A percentile compares a stretch with the other conserved stretches of the same genome.
Conservation (phyloP, 768 basidiomycete species). For the Rhodosporidiobolus odoratus region DNA sequence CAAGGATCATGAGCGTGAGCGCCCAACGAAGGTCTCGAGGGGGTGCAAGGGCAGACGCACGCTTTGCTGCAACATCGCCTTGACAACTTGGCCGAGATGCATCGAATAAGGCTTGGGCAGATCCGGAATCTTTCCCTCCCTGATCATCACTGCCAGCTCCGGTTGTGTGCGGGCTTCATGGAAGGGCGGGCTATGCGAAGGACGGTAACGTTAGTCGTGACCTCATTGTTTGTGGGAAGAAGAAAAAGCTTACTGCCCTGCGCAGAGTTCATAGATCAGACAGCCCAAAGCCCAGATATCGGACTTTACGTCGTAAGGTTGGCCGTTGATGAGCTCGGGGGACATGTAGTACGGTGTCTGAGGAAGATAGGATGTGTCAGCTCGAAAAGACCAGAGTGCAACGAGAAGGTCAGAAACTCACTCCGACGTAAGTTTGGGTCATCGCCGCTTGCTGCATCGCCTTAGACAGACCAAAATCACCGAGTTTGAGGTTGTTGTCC, state of each 20-base stretch:
- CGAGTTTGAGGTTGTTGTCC: conserved; percentile 79
- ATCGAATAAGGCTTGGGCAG: conserved; percentile 77
- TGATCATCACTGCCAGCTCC: conserved; percentile 74
- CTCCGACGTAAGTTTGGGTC: conserved; percentile 94
- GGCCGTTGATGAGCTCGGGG: conserved; percentile 94
- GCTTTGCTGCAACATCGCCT: conserved; percentile 78
- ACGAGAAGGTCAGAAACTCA: conserved; percentile 51
- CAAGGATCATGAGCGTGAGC: too few relatives aligned
- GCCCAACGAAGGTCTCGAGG: not conserved
- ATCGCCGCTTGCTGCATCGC: conserved; percentile 81
- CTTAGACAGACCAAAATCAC: conserved; percentile 94
- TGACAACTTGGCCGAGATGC: conserved; percentile 65
- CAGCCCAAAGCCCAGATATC: conserved; percentile 99
- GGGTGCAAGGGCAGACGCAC: conserved; percentile 49
- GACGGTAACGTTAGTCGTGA: not conserved
- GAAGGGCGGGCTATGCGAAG: conserved; percentile 61
- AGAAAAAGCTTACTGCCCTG: conserved; percentile 57
- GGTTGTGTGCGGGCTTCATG: conserved; percentile 85
- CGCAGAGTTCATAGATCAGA: conserved; percentile 91
- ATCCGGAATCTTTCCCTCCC: conserved; percentile 82
- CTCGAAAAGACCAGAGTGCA: not conserved
- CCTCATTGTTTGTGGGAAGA: not conserved
- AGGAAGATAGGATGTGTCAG: too few relatives aligned
- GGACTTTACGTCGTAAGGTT: conserved; percentile 92
- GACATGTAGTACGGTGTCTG: conserved; percentile 99